A percentile compares a stretch with the other conserved stretches of the same genome.
Conservation (phyloP, 306 rosid species). For the Dryas octopetala region DNA sequence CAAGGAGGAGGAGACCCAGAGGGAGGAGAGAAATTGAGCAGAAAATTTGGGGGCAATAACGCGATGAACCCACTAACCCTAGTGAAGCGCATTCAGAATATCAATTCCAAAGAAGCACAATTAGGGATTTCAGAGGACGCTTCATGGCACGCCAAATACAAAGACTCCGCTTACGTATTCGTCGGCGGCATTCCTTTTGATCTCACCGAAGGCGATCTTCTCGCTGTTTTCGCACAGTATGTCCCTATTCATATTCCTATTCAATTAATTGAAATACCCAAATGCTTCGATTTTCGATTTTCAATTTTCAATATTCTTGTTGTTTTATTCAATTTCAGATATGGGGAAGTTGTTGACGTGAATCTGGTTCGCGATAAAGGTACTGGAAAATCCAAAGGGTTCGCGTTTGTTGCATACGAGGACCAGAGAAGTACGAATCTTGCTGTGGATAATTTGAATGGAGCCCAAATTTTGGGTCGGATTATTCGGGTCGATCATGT, state of each 20-base stretch:
- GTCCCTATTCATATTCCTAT: not conserved
- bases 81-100: conserved; percentile 80
- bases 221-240: conserved; percentile 89
- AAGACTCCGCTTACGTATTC: conserved; percentile 79
- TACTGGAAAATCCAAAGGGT: conserved; percentile 89
- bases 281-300: not conserved
- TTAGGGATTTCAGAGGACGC: conserved; percentile 76
- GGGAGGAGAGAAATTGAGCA: not conserved
- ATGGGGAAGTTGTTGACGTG: conserved; percentile 86
- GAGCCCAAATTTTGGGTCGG: conserved; percentile 79
- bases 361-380: conserved; percentile 90
- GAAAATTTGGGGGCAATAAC: not conserved
- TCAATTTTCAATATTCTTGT: not conserved
- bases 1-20: not conserved
- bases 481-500: conserved; percentile 89
- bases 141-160: conserved; percentile 91
- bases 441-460: conserved; percentile 92
- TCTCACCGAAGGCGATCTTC: conserved; percentile 93
- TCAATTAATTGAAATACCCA: not conserved
- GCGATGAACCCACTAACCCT: conserved; percentile 86
- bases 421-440: conserved; percentile 91
- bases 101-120: conserved; percentile 72
- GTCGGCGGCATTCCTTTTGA: conserved; percentile 87
- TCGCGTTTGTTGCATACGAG: conserved; percentile 86
- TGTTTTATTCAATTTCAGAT: conserved; percentile 33